A percentile compares a stretch with the other conserved stretches of the same genome.
phyloP scores from a whole-genome alignment of 2,329 filamentous ascomycete genomes.

The Myriosclerotinia duriaeana region DNA sequence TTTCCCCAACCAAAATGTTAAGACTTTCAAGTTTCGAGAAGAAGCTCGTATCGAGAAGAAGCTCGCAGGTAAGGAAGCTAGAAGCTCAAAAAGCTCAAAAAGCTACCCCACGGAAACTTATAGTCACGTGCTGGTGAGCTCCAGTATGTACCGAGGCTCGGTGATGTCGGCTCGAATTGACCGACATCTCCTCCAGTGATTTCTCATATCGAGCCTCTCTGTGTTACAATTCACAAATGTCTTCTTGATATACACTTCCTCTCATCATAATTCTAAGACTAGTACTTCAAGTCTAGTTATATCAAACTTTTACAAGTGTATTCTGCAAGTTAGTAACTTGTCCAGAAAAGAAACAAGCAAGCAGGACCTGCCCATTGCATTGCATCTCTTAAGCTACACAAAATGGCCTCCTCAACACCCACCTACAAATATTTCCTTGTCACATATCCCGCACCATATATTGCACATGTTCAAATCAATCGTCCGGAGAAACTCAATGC shows the following conservation, averaged over 20 bases:
- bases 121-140: not conserved
- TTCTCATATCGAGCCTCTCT: not conserved
- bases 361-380: not conserved
- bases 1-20: too few relatives aligned
- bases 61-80: too few relatives aligned
- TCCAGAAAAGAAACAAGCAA: slow-evolving; percentile 1
- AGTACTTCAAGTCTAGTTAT: not conserved
- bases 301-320: not conserved
- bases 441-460: slow-evolving; percentile 66
- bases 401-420: slow-evolving; percentile 26
- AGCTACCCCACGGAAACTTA: not conserved
- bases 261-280: not conserved
- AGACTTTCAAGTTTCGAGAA: too few relatives aligned
- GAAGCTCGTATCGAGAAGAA: too few relatives aligned
- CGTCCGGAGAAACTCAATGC: slow-evolving; percentile 84
- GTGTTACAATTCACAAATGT: not conserved
- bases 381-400: not conserved
- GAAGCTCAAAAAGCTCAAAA: too few relatives aligned
- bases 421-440: slow-evolving; percentile 51
- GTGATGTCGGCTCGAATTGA: slow-evolving; percentile 1
- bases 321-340: not conserved
- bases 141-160: slow-evolving; percentile 10
- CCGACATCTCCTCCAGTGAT: not conserved
- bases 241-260: not conserved
- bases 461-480: slow-evolving; percentile 92